Evolutionary conservation across 2,329 filamentous ascomycete genomes (phyloP).

Genomic region (Ceratocystis albifundus): DNA sequence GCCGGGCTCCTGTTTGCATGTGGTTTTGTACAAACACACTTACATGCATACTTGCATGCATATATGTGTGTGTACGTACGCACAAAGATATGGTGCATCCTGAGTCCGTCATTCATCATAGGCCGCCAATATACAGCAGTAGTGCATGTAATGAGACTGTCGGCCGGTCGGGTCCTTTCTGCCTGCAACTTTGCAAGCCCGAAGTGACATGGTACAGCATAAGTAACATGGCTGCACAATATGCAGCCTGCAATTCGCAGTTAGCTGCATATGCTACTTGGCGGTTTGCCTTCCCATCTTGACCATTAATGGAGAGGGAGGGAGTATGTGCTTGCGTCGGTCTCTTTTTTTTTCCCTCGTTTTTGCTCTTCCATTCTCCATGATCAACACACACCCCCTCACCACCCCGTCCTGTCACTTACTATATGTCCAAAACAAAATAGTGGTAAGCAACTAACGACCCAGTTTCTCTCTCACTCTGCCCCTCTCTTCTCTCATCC

Average conservation of each 20-base stretch:
- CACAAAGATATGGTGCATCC: not conserved
- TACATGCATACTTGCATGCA: not conserved
- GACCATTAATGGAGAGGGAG: not conserved
- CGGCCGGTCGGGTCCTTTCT: not conserved
- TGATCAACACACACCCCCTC: slow-evolving; percentile 7
- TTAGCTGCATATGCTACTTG: slow-evolving; percentile 3
- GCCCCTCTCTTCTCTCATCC: slow-evolving; percentile 2
- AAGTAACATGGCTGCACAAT: slow-evolving; percentile 1
- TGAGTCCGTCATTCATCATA: not conserved
- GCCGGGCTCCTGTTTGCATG: not conserved
- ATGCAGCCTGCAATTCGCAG: not conserved
- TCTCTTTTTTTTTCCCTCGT: not conserved
- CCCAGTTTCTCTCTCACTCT: slow-evolving; percentile 6
- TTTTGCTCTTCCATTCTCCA: not conserved
- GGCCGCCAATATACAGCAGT: not conserved
- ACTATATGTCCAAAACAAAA: slow-evolving; percentile 6
- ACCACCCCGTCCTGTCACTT: not conserved
- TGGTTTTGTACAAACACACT: not conserved
- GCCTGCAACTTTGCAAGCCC: not conserved
- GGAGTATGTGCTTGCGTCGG: not conserved
- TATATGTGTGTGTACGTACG: not conserved
- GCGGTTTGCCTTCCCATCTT: not conserved
- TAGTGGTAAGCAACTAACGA: not conserved
- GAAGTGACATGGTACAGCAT: not conserved
- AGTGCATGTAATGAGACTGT: slow-evolving; percentile 4